phyloP scores from a whole-genome alignment of 2,329 filamentous ascomycete genomes.

The Ustulina deusta region DNA sequence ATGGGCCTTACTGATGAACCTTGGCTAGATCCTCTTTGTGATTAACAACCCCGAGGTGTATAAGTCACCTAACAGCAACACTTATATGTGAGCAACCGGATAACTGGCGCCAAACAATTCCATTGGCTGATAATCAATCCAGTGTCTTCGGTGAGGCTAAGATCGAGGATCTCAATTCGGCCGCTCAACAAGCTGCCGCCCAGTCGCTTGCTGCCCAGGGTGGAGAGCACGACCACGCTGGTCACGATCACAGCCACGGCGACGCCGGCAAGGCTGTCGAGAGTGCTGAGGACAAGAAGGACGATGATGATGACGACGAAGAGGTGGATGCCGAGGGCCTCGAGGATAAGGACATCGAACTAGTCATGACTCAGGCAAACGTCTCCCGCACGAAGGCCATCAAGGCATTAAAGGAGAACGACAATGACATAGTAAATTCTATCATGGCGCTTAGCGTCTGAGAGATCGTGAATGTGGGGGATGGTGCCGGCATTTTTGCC shows the following conservation, averaged over 20 bases:
- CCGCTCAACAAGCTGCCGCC: constrained; percentile 94
- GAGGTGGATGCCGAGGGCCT: constrained; percentile 95
- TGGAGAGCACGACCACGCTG: constrained; percentile 67
- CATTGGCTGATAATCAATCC: constrained; percentile 39
- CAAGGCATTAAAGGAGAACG: constrained; percentile 98
- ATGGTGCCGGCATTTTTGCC: constrained; percentile 1
- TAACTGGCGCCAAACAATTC: not conserved
- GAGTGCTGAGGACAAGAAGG: constrained; percentile 76
- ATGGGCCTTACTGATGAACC: constrained; percentile 14
- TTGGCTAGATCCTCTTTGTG: constrained; percentile 90
- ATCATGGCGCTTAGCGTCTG: constrained; percentile 98
- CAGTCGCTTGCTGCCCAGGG: constrained; percentile 89
- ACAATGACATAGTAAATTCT: constrained; percentile 99
- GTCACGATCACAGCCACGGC: constrained; percentile 79
- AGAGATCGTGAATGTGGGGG: constrained; percentile 34
- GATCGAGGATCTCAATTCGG: constrained; percentile 99
- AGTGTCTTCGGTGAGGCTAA: constrained; percentile 99
- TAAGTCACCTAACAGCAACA: constrained; percentile 99
- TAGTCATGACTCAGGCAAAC: constrained; percentile 97
- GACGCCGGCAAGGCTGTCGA: constrained; percentile 73
- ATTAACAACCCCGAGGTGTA: constrained; percentile 99
- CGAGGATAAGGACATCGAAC: constrained; percentile 99
- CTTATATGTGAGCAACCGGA: constrained; percentile 85
- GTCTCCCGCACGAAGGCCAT: constrained; percentile 98
- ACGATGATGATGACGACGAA: constrained; percentile 89